Conservation (phyloP, 148 eudicot genomes). For the Vaccinium myrtillus region DNA sequence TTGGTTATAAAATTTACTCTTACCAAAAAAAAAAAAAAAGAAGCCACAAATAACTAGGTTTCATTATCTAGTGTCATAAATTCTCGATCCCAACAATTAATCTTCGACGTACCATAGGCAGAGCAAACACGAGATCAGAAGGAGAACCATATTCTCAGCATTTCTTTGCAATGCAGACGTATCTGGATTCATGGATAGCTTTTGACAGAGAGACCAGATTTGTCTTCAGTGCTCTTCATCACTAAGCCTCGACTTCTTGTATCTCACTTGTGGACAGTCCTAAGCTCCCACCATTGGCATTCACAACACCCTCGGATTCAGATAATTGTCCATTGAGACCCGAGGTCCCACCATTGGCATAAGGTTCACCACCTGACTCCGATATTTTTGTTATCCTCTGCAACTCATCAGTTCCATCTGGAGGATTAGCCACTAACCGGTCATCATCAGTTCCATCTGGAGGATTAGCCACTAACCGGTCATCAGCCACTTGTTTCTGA, state of each 20-base stretch:
- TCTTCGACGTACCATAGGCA: not conserved
- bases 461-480: slow-evolving; percentile 38
- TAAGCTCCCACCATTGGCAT: slow-evolving; percentile 40
- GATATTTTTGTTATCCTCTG: slow-evolving; percentile 66
- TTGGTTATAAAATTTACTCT: no score
- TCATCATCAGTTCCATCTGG: slow-evolving; percentile 49
- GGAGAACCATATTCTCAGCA: not conserved
- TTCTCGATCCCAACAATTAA: not conserved
- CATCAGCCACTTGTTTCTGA: slow-evolving; percentile 40
- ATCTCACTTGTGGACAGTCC: slow-evolving; percentile 47
- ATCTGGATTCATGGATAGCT: not conserved
- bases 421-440: slow-evolving; percentile 36
- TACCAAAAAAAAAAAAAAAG: no score
- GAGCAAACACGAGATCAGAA: not conserved
- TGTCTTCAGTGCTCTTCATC: not conserved
- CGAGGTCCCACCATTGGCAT: slow-evolving; percentile 40
- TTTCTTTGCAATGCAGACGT: not conserved
- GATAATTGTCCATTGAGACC: slow-evolving; percentile 22
- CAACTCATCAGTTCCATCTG: slow-evolving; percentile 54
- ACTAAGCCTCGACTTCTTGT: slow-evolving; percentile 36
- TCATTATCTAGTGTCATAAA: not conserved
- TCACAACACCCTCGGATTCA: slow-evolving; percentile 42
- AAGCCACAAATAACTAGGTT: not conserved
- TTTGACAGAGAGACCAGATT: not conserved
- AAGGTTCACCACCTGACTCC: slow-evolving; percentile 58